Percentiles rank a stretch among this genome's conserved stretches.
These are phyloP conservation scores for Arthrobotrys entomopaga DNA, from an alignment of 2,329 filamentous ascomycete species.

Conservation along the genomic window DNA sequence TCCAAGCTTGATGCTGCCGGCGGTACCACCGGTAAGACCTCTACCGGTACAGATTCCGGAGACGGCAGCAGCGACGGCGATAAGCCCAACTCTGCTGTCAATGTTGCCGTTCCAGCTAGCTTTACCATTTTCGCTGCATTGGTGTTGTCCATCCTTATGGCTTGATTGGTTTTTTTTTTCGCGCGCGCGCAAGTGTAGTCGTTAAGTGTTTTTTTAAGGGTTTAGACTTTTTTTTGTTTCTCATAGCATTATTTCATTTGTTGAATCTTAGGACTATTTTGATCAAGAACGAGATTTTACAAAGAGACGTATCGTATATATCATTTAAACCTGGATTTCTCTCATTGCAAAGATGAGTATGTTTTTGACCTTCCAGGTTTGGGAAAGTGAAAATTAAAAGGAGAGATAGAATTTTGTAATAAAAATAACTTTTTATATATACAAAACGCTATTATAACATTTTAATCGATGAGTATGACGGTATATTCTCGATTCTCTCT, in stretches of 20 bases:
- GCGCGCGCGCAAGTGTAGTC: too few relatives aligned
- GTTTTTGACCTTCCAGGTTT: background rate
- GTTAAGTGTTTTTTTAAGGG: background rate
- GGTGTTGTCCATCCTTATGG: constrained; percentile 67
- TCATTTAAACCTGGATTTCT: background rate
- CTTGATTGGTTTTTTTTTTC: too few relatives aligned
- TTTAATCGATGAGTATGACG: constrained; percentile 18
- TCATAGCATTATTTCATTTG: constrained; percentile 23
- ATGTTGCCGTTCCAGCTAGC: constrained; percentile 63
- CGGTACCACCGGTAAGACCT: constrained; percentile 68
- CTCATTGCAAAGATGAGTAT: background rate
- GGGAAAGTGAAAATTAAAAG: background rate
- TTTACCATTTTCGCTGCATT: constrained; percentile 66
- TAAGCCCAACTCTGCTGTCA: constrained; percentile 62
- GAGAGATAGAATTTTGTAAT: background rate
- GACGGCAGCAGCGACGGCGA: constrained; percentile 59
- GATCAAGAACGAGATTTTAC: constrained; percentile 10
- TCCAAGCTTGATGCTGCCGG: constrained; percentile 72
- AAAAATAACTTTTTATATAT: constrained; percentile 22
- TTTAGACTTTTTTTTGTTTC: too few relatives aligned
- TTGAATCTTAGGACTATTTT: background rate
- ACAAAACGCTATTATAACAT: constrained; percentile 12
- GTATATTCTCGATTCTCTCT: background rate
- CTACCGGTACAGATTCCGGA: constrained; percentile 64
- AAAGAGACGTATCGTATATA: constrained; percentile 14